Evolutionary conservation across 139 green algal species (phyloP), one percentile per base, ranked within the genome.

Genomic region (Chlorella sp.): DNA sequence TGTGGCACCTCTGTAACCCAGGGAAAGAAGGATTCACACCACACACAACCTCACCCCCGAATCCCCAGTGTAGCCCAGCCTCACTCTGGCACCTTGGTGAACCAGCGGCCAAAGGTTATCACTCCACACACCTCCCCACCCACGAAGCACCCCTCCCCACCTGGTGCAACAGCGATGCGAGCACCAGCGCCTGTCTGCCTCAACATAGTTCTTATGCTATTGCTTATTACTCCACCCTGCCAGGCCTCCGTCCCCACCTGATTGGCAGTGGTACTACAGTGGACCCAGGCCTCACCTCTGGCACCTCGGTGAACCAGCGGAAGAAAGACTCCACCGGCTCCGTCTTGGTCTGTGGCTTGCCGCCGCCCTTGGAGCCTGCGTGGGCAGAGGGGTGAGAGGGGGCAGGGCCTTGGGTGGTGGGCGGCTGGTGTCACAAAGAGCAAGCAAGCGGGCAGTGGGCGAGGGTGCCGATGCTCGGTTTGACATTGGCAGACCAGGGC

Each of bases 301-400:
- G 96, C n/a, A 97, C 95, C 40, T 90, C 86, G 79, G 85, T 94
- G 96, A 99, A 99, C 93, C 98, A 99, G 92, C 96, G 97, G 95
- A 99, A 99, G 94, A 99, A 99, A 66, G 90, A 96, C 66, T 97
- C 95, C 40, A 96, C 93, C 48, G 89, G 88, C 94, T 99, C 96
- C 40, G 92, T 96, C 94, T 99, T 99, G 78, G 96, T 98, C 79
- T 97, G 93, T 15, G 95, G 95, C 93, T 98, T 98, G 88, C 89
- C 91, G 88, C 89, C 91, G 12, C 83, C 90, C 90, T 94, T 95
- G 83, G 92, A 91, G 37, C 84, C 84, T 88, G 84, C 39, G 30
- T 24, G 0, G n/a, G 16, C 28, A 36, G 14, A 28, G 26, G 71
- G 71, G 30, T 2, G 28, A 21, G 14, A 2, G 30, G 3, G 71